phyloP scores from a whole-genome alignment of 768 basidiomycete genomes.

The Suillus spraguei region DNA sequence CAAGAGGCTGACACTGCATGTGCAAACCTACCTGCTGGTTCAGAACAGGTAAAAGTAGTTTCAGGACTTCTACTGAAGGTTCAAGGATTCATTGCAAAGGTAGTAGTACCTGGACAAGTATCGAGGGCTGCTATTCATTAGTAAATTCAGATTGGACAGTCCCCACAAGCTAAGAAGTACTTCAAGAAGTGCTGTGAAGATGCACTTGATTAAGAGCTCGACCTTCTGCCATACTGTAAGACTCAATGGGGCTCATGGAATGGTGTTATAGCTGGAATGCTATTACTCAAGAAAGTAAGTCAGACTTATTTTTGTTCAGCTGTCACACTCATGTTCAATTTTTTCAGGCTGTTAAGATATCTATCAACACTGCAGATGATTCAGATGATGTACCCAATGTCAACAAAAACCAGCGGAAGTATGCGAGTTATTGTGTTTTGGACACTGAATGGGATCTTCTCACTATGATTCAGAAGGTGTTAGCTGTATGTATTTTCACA shows the following conservation, averaged over 20 bases:
- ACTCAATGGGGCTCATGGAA: not conserved
- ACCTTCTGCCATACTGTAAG: not conserved
- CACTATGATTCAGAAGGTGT: no score
- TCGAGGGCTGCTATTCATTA: not conserved
- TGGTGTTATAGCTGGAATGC: not conserved
- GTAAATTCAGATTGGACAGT: not conserved
- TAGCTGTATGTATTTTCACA: not conserved
- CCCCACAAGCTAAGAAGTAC: not conserved
- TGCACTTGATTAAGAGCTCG: not conserved
- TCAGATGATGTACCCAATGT: not conserved
- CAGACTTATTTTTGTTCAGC: not conserved
- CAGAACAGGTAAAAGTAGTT: no score
- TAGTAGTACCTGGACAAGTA: not conserved
- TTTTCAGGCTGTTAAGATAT: not conserved
- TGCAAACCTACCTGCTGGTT: no score
- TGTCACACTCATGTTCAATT: not conserved
- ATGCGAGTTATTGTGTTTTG: no score
- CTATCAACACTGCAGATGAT: not conserved
- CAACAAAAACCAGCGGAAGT: no score
- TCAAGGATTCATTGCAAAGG: not conserved
- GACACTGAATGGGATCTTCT: no score
- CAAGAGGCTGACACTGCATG: no score
- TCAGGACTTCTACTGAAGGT: not conserved
- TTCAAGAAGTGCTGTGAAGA: not conserved
- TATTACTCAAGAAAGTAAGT: not conserved